phyloP scores from a whole-genome alignment of 805 yeast genomes.

The Dipodascopsis uninucleata region DNA sequence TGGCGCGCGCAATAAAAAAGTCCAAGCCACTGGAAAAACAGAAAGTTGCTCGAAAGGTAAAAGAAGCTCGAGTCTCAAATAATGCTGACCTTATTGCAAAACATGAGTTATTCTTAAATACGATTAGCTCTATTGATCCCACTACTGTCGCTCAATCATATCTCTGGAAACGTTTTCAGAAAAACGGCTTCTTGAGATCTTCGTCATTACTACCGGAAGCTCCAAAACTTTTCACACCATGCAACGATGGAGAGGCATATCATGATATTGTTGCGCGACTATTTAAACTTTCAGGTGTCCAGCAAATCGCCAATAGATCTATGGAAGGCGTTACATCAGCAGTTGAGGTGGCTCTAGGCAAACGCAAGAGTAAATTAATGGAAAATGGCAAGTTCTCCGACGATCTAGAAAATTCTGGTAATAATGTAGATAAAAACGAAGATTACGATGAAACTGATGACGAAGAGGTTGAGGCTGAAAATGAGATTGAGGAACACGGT shows the following conservation, averaged over 20 bases:
- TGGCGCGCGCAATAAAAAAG: slow-evolving; percentile 35
- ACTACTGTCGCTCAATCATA: slow-evolving; percentile 23
- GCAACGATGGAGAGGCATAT: too few relatives aligned
- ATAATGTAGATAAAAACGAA: slow-evolving; percentile 21
- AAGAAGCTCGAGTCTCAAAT: slow-evolving; percentile 22
- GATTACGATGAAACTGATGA: slow-evolving; percentile 29
- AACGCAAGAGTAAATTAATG: too few relatives aligned
- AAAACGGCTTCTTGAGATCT: slow-evolving; percentile 6
- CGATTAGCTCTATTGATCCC: slow-evolving; percentile 26
- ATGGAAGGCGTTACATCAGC: slow-evolving; percentile 15
- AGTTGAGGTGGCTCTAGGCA: slow-evolving; percentile 24
- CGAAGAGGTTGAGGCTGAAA: slow-evolving; percentile 25
- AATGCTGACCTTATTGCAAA: slow-evolving; percentile 18
- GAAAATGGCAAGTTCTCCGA: neutral
- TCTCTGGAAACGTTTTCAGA: slow-evolving; percentile 15
- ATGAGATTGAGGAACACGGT: slow-evolving; percentile 30
- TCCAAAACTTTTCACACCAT: slow-evolving; percentile 1
- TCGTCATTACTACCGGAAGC: slow-evolving; percentile 15
- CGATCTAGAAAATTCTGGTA: slow-evolving; percentile 3
- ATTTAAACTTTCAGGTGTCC: slow-evolving; percentile 24
- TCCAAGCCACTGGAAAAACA: slow-evolving; percentile 35
- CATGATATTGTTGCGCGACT: slow-evolving; percentile 30
- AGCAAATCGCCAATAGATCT: slow-evolving; percentile 13
- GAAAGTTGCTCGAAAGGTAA: slow-evolving; percentile 34
- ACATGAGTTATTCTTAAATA: slow-evolving; percentile 29